Evolutionary conservation across 73 alveolate species (phyloP), one percentile per base, ranked within the genome.

Genomic region (Paramecium primaurelia): DNA sequence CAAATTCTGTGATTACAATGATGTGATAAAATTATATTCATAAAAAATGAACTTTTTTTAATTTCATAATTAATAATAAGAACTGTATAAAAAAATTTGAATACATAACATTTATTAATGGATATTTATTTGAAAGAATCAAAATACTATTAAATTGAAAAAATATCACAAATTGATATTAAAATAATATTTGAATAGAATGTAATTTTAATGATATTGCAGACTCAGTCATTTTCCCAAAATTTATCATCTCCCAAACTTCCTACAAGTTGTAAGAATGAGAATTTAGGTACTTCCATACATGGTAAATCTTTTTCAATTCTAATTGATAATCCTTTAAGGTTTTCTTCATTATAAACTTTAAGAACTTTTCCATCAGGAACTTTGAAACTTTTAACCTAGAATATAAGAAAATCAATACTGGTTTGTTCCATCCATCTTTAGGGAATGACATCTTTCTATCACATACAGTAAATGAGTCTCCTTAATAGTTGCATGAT

Each of bases 371-470:
- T 80, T 42, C 73, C 91, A 2, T 34, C 73, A 11, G 91, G 91
- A 44, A 80, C 91, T 47, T 80, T 80, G 73, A 80, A 80, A 49
- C 91, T 80, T 80, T 80, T 80, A n/a, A 80, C 91, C 91, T 80
- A 80, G 20, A 80, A 26, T 80, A 80, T 32, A 14, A 34, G 1
- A 9, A 26, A 18, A 32, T 80, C 30, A 20, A 14, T 80, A 80
- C 91, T 25, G 91, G 91, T 80, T 80, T 80, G 49, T 80, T 80
- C 91, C 91, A 80, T 49, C 91, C 91, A 80, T 49, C 75, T 80
- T 47, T 80, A 22, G 91, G 91, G 91, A 80, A 80, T 20, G 91
- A 80, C 30, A 80, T 11, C 22, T 80, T 49, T 80, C 73, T 42
- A 45, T 80, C 77, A 10, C 91, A 80, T 5, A 80, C 91, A 32